A percentile compares a stretch with the other conserved stretches of the same genome.
Conservation (phyloP, 2,329 filamentous ascomycete species). For the Cercospora berteroae region DNA sequence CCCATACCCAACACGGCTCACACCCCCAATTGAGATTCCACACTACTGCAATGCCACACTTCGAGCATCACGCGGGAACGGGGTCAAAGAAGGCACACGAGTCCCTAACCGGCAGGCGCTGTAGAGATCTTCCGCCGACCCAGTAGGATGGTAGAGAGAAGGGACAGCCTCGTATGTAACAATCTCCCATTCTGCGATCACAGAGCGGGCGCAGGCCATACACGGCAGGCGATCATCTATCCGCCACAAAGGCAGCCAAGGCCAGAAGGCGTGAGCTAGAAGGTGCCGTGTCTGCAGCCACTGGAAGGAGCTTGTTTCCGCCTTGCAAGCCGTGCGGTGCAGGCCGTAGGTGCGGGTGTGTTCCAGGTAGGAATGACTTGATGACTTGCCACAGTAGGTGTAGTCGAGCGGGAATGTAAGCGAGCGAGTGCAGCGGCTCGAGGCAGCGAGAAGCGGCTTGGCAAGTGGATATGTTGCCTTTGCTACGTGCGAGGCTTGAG, state of each 20-base stretch:
- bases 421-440: not conserved
- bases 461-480: not conserved
- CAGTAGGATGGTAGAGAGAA: not conserved
- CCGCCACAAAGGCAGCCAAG: slow-evolving; percentile 17
- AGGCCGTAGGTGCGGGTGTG: not conserved
- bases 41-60: not conserved
- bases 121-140: not conserved
- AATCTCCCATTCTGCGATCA: not conserved
- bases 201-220: not conserved
- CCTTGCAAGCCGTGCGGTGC: not conserved
- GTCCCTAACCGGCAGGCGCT: slow-evolving; percentile 1
- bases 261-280: not conserved
- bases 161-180: not conserved
- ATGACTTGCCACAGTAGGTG: not conserved
- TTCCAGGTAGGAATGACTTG: slow-evolving; percentile 11
- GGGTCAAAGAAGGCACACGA: not conserved
- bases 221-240: slow-evolving; percentile 11
- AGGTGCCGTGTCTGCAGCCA: not conserved
- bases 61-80: not conserved
- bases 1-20: not conserved
- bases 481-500: not conserved
- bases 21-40: not conserved
- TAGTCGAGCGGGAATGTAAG: not conserved
- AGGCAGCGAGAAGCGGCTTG: not conserved
- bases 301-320: slow-evolving; percentile 1